These are phyloP conservation scores for Candida corydali DNA, from an alignment of 805 yeast species.

Conservation along the genomic window DNA sequence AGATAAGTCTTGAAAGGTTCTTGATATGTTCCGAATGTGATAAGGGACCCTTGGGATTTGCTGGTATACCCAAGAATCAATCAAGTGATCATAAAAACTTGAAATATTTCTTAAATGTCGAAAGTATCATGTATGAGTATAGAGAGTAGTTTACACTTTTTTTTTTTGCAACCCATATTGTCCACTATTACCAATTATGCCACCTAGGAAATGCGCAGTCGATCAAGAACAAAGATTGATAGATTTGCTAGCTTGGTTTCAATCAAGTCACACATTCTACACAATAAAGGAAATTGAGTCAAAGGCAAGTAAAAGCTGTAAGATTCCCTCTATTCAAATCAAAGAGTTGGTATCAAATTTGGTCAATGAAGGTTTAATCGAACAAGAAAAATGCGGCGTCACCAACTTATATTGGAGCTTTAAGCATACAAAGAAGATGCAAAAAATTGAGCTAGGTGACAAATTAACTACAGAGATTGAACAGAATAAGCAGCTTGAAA, in stretches of 20 bases:
- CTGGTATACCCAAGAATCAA: conserved; percentile 32
- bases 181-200: neutral
- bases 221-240: conserved; percentile 4
- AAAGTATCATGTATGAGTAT: conserved; percentile 41
- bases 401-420: conserved; percentile 52
- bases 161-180: conserved; percentile 4
- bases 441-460: neutral
- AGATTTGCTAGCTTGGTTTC: conserved; percentile 5
- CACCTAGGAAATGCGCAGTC: conserved; percentile 2
- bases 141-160: neutral
- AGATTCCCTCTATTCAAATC: conserved; percentile 51
- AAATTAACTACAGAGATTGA: neutral
- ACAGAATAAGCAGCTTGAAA: neutral
- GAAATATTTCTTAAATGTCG: conserved; percentile 41
- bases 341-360: conserved; percentile 46
- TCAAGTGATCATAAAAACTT: conserved; percentile 33
- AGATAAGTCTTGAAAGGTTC: conserved; percentile 42
- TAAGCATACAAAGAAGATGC: conserved; percentile 13
- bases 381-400: conserved; percentile 53
- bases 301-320: conserved; percentile 40
- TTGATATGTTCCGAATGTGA: conserved; percentile 76
- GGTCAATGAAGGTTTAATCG: conserved; percentile 47
- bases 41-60: conserved; percentile 73
- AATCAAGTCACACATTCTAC: conserved; percentile 25
- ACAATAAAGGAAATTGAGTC: conserved; percentile 51